Conservation (phyloP, 2,329 filamentous ascomycete species). For the Cadophora luteo-olivacea region DNA sequence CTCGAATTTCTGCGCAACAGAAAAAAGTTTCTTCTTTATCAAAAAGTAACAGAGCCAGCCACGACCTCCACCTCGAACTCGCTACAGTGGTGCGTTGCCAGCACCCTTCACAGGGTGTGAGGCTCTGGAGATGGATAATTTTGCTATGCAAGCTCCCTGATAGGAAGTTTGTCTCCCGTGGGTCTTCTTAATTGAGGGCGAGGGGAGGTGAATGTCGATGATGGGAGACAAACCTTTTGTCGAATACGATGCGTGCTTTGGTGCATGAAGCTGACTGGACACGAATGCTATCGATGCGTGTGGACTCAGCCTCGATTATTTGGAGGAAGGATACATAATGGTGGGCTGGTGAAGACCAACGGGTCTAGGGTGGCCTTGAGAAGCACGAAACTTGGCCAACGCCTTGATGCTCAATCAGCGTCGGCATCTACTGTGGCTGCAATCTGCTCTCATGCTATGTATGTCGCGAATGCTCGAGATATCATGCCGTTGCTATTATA, state of each 20-base stretch:
- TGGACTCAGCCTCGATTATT: neutral
- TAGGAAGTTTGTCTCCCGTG: slow-evolving; percentile 75
- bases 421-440: neutral
- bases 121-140: slow-evolving; percentile 67
- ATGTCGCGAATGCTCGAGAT: neutral
- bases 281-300: neutral
- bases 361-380: neutral
- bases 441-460: neutral
- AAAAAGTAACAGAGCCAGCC: slow-evolving; percentile 67
- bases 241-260: slow-evolving; percentile 1
- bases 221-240: slow-evolving; percentile 61
- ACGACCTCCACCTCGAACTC: slow-evolving; percentile 68
- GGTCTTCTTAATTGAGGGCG: slow-evolving; percentile 74
- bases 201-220: slow-evolving; percentile 75
- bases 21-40: slow-evolving; percentile 49
- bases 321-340: neutral
- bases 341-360: neutral
- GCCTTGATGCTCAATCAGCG: slow-evolving; percentile 6
- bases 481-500: neutral
- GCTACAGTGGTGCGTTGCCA: slow-evolving; percentile 73
- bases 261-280: neutral
- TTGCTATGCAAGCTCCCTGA: slow-evolving; percentile 54
- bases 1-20: slow-evolving; percentile 25
- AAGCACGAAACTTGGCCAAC: neutral
- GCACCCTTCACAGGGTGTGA: slow-evolving; percentile 57